phyloP scores from a whole-genome alignment of 2,329 filamentous ascomycete species.

The Exophiala sideris region DNA sequence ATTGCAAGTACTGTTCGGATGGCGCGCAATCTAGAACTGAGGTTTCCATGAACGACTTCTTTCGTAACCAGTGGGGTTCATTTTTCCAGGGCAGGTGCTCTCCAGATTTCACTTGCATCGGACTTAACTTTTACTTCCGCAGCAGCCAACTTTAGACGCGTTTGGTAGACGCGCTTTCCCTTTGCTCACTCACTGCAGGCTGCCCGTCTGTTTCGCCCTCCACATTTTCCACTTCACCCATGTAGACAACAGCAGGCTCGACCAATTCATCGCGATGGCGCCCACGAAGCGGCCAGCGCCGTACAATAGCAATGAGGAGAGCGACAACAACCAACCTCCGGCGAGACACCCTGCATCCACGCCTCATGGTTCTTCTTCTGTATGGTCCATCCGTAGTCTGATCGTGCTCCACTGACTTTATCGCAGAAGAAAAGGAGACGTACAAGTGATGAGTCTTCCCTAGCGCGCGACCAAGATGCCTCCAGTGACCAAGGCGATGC shows the following conservation, averaged over 20 bases:
- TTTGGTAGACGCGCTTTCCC: too few relatives aligned
- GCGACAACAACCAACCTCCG: neutral
- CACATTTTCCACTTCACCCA: too few relatives aligned
- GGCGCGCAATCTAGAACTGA: neutral
- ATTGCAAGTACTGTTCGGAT: neutral
- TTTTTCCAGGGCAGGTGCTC: neutral
- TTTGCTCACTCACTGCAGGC: too few relatives aligned
- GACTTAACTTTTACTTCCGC: neutral
- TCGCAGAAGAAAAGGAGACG: slow-evolving; percentile 24
- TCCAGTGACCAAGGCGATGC: slow-evolving; percentile 16
- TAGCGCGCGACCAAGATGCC: neutral
- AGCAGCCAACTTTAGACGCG: too few relatives aligned
- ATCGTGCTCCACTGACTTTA: slow-evolving; percentile 7
- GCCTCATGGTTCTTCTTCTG: slow-evolving; percentile 8
- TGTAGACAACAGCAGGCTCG: neutral
- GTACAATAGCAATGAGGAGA: slow-evolving; percentile 6
- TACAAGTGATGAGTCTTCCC: slow-evolving; percentile 23
- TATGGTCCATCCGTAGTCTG: slow-evolving; percentile 3
- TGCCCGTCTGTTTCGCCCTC: too few relatives aligned
- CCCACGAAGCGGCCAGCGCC: slow-evolving; percentile 13
- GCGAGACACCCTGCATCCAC: slow-evolving; percentile 6
- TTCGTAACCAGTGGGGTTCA: neutral
- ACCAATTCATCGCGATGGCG: slow-evolving; percentile 5
- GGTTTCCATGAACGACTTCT: neutral
- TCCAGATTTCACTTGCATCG: neutral